A percentile compares a stretch with the other conserved stretches of the same genome.
Conservation (phyloP, 805 yeast species). For the Sugiyamaella valdiviana region DNA sequence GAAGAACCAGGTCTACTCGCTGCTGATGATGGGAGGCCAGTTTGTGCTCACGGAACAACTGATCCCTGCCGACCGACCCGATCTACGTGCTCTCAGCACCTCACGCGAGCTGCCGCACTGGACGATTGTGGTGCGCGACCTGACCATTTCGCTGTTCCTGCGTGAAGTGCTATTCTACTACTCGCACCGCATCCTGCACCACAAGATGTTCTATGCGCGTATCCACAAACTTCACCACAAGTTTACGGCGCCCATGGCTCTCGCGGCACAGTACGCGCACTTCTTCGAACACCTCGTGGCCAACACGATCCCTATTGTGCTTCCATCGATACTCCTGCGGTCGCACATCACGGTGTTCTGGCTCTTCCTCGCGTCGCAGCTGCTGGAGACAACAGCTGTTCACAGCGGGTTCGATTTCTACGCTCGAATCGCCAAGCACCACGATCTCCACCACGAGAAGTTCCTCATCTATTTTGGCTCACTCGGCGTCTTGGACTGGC, state of each 20-base stretch:
- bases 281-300: conserved; percentile 14
- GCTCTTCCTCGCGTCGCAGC: conserved; percentile 13
- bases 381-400: conserved; percentile 17
- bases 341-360: conserved; percentile 14
- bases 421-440: conserved; percentile 11
- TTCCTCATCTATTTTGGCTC: conserved; percentile 17
- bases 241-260: conserved; percentile 18
- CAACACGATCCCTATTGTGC: conserved; percentile 13
- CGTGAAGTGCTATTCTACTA: conserved; percentile 17
- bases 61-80: conserved; percentile 1
- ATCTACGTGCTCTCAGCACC: neutral
- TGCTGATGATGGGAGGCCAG: conserved; percentile 1
- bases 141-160: conserved; percentile 7
- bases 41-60: neutral
- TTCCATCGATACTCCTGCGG: conserved; percentile 13
- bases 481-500: conserved; percentile 17
- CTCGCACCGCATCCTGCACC: conserved; percentile 13
- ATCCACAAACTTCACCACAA: conserved; percentile 18
- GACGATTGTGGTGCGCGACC: conserved; percentile 5
- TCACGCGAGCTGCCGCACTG: conserved; percentile 4
- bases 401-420: conserved; percentile 21
- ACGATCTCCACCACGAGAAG: conserved; percentile 21
- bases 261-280: conserved; percentile 17
- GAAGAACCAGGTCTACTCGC: conserved; percentile 7
- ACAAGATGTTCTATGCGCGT: conserved; percentile 8